These are phyloP conservation scores for Solanum medicagineum DNA, from an alignment of 257 asterid genomes.

Conservation along the genomic window DNA sequence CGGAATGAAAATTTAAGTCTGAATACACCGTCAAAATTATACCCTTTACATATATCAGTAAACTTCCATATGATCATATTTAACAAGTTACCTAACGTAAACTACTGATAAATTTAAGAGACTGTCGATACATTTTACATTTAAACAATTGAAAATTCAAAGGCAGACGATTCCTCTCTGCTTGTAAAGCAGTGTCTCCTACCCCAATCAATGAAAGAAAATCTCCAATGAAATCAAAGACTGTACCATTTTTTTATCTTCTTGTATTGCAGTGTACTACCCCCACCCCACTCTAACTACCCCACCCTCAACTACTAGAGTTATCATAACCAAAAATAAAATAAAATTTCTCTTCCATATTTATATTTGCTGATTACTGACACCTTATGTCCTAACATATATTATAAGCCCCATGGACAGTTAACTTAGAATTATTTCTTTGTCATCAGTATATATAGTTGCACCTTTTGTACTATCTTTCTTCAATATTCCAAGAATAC, in stretches of 20 bases:
- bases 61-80: too few species aligned
- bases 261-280: background rate
- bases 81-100: too few species aligned
- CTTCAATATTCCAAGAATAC: slow-evolving; percentile 14
- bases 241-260: slow-evolving; percentile 13
- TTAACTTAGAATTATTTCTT: background rate
- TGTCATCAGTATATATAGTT: background rate
- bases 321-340: background rate
- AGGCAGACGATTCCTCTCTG: background rate
- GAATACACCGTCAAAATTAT: too few species aligned
- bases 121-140: background rate
- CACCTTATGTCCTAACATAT: background rate
- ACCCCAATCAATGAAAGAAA: slow-evolving; percentile 9
- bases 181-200: background rate
- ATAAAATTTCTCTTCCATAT: background rate
- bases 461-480: slow-evolving; percentile 5
- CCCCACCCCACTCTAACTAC: background rate
- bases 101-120: background rate
- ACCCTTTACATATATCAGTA: too few species aligned
- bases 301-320: background rate
- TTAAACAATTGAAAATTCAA: background rate
- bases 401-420: background rate
- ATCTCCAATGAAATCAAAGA: slow-evolving; percentile 21
- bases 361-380: background rate
- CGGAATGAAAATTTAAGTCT: too few species aligned